These are phyloP conservation scores for Canariomyces notabilis DNA, from an alignment of 2,329 filamentous ascomycete genomes.

Conservation along the genomic window DNA sequence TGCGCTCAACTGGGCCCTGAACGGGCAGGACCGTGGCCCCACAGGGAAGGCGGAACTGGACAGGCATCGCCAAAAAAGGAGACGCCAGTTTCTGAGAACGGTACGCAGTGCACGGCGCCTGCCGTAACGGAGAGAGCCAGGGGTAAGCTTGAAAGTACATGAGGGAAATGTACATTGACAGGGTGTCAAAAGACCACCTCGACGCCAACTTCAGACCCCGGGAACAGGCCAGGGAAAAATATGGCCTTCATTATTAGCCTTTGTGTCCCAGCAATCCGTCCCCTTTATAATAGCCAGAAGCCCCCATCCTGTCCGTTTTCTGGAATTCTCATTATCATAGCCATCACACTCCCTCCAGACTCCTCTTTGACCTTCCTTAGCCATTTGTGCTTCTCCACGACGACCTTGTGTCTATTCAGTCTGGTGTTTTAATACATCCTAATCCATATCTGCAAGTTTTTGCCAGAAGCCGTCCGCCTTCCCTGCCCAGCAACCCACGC, in stretches of 20 bases:
- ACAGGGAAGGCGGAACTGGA: constrained; percentile 6
- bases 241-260: constrained; percentile 19
- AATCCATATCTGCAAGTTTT: constrained; percentile 4
- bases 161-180: constrained; percentile 17
- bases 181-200: constrained; percentile 15
- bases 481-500: constrained; percentile 3
- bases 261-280: constrained; percentile 20
- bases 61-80: constrained; percentile 15
- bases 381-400: background rate
- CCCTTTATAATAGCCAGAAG: constrained; percentile 23
- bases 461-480: constrained; percentile 10
- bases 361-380: constrained; percentile 1
- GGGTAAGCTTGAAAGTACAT: constrained; percentile 23
- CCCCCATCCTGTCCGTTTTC: constrained; percentile 18
- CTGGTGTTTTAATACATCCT: too few relatives aligned
- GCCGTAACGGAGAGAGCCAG: constrained; percentile 22
- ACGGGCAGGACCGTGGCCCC: constrained; percentile 18
- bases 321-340: constrained; percentile 23
- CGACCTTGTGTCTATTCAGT: background rate
- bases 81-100: constrained; percentile 17
- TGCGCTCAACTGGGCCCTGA: constrained; percentile 19
- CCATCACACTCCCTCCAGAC: constrained; percentile 11
- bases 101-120: too few relatives aligned
- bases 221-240: constrained; percentile 18
- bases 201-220: constrained; percentile 20